phyloP scores from a whole-genome alignment of 2,329 filamentous ascomycete genomes.

The Fusarium sp. region DNA sequence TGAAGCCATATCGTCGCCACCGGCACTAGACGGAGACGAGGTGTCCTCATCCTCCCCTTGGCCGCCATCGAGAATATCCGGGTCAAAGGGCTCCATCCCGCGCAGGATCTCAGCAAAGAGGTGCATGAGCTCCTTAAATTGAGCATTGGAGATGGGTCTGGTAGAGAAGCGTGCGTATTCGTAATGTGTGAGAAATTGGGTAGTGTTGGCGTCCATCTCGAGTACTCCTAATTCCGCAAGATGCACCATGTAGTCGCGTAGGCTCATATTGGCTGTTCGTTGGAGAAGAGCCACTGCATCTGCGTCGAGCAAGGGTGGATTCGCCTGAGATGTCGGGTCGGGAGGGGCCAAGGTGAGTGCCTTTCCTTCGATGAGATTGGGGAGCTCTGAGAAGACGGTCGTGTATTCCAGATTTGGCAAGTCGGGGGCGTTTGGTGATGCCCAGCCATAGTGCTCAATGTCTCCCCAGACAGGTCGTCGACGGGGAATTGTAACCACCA shows the following conservation, averaged over 20 bases:
- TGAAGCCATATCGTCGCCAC: conserved; percentile 58
- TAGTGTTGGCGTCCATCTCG: conserved; percentile 56
- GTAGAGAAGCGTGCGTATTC: conserved; percentile 88
- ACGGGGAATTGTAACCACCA: conserved; percentile 61
- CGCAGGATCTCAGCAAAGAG: conserved; percentile 85
- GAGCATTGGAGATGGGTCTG: conserved; percentile 72
- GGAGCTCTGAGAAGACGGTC: conserved; percentile 84
- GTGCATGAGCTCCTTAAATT: conserved; percentile 85
- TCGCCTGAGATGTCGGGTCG: conserved; percentile 53
- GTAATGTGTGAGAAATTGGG: conserved; percentile 79
- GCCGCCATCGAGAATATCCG: conserved; percentile 60
- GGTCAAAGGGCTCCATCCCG: conserved; percentile 75
- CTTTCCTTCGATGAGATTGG: conserved; percentile 91
- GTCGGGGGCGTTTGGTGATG: conserved; percentile 79
- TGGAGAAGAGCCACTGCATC: conserved; percentile 79
- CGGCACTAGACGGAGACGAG: conserved; percentile 54
- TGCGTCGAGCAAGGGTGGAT: conserved; percentile 67
- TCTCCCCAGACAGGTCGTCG: conserved; percentile 77
- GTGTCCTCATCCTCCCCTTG: conserved; percentile 41
- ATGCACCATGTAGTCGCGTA: conserved; percentile 83
- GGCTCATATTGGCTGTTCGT: conserved; percentile 75
- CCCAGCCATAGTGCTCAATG: conserved; percentile 91
- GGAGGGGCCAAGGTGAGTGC: conserved; percentile 85
- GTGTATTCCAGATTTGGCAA: conserved; percentile 86
- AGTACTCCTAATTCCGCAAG: conserved; percentile 76